Evolutionary conservation across 2,329 filamentous ascomycete genomes (phyloP).

Genomic region (Dactylella cylindrospora): DNA sequence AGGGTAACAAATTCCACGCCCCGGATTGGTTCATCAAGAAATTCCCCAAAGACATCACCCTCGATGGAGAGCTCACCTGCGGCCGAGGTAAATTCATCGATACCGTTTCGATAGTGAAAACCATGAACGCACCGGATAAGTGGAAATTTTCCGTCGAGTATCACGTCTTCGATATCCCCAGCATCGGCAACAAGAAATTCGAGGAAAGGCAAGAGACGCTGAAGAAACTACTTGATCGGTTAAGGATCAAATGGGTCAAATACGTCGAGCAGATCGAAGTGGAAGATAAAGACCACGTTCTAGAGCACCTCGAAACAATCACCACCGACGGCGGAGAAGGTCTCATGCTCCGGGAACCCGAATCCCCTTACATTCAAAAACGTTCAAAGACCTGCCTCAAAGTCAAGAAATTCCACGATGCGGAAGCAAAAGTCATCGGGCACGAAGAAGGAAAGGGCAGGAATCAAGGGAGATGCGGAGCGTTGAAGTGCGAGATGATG

Average conservation of each 20-base stretch:
- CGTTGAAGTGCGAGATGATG: conserved; percentile 49
- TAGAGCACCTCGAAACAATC: conserved; percentile 46
- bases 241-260: conserved; percentile 47
- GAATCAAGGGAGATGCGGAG: conserved; percentile 46
- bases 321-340: conserved; percentile 46
- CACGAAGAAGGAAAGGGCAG: conserved; percentile 48
- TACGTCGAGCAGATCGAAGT: conserved; percentile 46
- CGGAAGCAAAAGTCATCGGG: conserved; percentile 48
- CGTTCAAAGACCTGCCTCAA: conserved; percentile 47
- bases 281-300: conserved; percentile 44
- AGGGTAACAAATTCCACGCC: conserved; percentile 49
- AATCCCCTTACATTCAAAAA: conserved; percentile 46
- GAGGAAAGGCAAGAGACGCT: conserved; percentile 46
- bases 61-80: conserved; percentile 49
- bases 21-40: conserved; percentile 48
- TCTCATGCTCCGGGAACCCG: conserved; percentile 48
- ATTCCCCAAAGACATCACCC: conserved; percentile 47
- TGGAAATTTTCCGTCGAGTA: conserved; percentile 49
- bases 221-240: conserved; percentile 40
- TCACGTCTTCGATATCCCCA: conserved; percentile 48
- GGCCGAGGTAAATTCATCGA: conserved; percentile 48
- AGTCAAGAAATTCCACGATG: conserved; percentile 48
- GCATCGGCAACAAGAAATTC: conserved; percentile 45
- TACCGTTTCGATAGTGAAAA: conserved; percentile 48
- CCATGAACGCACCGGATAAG: conserved; percentile 45